phyloP scores from a whole-genome alignment of 2,329 filamentous ascomycete species.

The Pseudocercospora crystallina region DNA sequence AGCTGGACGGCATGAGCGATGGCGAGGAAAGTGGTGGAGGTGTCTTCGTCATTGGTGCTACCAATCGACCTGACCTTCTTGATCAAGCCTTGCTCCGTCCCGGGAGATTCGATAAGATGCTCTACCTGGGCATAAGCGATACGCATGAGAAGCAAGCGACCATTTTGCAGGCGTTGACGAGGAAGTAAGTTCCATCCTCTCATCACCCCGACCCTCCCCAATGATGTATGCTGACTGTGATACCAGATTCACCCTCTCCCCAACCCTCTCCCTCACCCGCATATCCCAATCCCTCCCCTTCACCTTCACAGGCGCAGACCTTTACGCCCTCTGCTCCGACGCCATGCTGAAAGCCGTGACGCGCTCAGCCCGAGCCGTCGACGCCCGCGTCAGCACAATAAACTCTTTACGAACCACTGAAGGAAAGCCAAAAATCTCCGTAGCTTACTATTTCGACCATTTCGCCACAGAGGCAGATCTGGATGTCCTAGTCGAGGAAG shows the following conservation, averaged over 20 bases:
- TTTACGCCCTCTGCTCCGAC: constrained; percentile 95
- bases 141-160: constrained; percentile 95
- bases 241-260: constrained; percentile 76
- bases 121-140: constrained; percentile 93
- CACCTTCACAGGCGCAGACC: constrained; percentile 95
- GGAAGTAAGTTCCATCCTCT: constrained; percentile 67
- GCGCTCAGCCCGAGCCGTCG: constrained; percentile 78
- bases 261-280: constrained; percentile 69
- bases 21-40: constrained; percentile 78
- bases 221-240: constrained; percentile 8
- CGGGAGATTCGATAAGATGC: constrained; percentile 96
- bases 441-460: constrained; percentile 96
- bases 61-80: constrained; percentile 88
- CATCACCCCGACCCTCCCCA: background rate
- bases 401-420: constrained; percentile 47
- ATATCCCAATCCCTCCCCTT: constrained; percentile 81
- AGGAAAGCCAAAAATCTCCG: constrained; percentile 58
- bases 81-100: constrained; percentile 87
- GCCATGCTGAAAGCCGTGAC: constrained; percentile 99
- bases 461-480: constrained; percentile 79
- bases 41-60: constrained; percentile 95
- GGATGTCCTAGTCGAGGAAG: constrained; percentile 81
- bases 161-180: constrained; percentile 88
- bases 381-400: constrained; percentile 74
- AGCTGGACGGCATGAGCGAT: constrained; percentile 96